Base-by-base conservation (phyloP, 2,329 filamentous ascomycete species). In the Penicillium frequentans region DNA sequence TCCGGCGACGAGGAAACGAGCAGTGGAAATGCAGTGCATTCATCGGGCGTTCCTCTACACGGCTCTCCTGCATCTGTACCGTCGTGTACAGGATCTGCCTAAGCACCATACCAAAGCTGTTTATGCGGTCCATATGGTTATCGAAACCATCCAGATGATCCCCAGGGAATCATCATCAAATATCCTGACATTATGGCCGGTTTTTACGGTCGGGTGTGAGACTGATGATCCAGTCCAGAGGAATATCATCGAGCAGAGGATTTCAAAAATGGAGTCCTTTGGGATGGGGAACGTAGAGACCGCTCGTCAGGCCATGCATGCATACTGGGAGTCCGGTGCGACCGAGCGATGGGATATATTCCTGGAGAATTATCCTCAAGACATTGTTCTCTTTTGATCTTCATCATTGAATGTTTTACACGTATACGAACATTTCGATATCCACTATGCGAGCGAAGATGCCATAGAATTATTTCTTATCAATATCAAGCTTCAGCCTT, bases 341-440 rank as follows among this genome's bases (percentile, higher is more conserved):
- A 55, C 47, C 16, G 53, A 55, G 42, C 19, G 53, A 51, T 55
- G 53, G 53, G 53, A 55, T 46, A 51, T 55, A 14, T 55, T 49
- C 24, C 31, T 55, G 37, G 53, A 55, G 29, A 49, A 43, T 35
- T 49, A 49, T 23, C 47, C 47, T 6, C 49, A 50, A 14, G 53
- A 55, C 16, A 33, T 55, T 24, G 49, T 44, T 5, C 46, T 55
- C 21, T 55, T 55, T 33, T 55, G 37, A 54, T n/a, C n/a, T 11
- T 8, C 9, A 26, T 26, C 5, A 5, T 26, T 26, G 26, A 26
- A n/a, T 13, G 19, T 49, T 55, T 8, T 3, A 35, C 13, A 23
- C n/a, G 33, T 7, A 48, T 16, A 13, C 9, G 27, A 23, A 1
- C 16, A 47, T 39, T 39, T 27, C 44, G n/a, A 35, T 48, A 33